A percentile compares a stretch with the other conserved stretches of the same genome.
These are phyloP conservation scores for Suillus subalutaceus DNA, from an alignment of 768 basidiomycete genomes.

Conservation along the genomic window DNA sequence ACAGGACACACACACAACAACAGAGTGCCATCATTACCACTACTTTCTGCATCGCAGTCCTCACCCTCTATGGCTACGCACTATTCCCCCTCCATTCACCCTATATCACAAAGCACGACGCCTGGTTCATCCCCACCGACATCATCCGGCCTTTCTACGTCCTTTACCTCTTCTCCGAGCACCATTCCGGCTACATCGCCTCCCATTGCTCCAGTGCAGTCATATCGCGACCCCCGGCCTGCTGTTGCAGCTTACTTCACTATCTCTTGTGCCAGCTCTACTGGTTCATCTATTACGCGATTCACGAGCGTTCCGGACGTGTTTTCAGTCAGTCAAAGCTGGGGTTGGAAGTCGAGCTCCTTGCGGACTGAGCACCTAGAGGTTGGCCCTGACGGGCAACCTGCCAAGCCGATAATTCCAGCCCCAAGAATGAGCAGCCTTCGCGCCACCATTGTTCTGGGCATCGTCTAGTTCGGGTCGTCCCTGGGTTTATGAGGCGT, in stretches of 20 bases:
- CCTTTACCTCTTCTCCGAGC: slow-evolving; percentile 26
- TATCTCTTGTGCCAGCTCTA: slow-evolving; percentile 78
- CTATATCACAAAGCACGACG: slow-evolving; percentile 47
- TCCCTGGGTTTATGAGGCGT: not conserved
- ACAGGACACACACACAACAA: slow-evolving; percentile 28
- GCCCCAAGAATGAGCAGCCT: slow-evolving; percentile 57
- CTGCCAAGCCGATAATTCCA: slow-evolving; percentile 33
- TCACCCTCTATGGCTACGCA: slow-evolving; percentile 32
- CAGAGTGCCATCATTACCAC: slow-evolving; percentile 34
- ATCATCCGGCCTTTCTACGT: slow-evolving; percentile 20
- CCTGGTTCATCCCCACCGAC: slow-evolving; percentile 35
- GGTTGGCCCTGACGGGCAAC: slow-evolving; percentile 35
- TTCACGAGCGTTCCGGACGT: slow-evolving; percentile 87
- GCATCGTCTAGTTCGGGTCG: slow-evolving; percentile 55
- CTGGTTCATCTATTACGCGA: slow-evolving; percentile 79
- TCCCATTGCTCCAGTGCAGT: slow-evolving; percentile 57
- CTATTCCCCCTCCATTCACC: slow-evolving; percentile 49
- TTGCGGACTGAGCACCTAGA: slow-evolving; percentile 53
- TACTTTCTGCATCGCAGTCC: slow-evolving; percentile 29
- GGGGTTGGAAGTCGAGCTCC: slow-evolving; percentile 87
- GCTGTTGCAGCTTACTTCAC: slow-evolving; percentile 80
- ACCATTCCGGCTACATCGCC: slow-evolving; percentile 45
- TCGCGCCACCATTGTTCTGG: slow-evolving; percentile 78
- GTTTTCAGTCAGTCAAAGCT: slow-evolving; percentile 84
- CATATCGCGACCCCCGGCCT: slow-evolving; percentile 76